phyloP scores from a whole-genome alignment of 331 rosid genomes.

The Ulmus americana region DNA sequence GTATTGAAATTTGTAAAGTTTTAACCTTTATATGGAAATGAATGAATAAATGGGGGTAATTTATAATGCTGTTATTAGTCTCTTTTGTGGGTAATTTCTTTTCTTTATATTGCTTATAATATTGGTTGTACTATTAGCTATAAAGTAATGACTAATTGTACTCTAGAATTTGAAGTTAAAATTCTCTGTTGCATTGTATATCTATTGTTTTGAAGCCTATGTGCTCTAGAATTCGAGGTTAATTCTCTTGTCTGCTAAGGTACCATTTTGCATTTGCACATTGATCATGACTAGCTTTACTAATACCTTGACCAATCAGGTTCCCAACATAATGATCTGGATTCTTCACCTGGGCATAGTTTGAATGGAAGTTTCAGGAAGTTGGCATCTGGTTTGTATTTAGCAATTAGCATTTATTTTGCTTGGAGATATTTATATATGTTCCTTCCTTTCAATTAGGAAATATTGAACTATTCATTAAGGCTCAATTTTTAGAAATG shows the following conservation, averaged over 20 bases:
- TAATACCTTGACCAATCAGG: slow-evolving; percentile 7
- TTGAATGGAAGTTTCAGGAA: slow-evolving; percentile 33
- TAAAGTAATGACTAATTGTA: not conserved
- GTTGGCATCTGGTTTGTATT: slow-evolving; percentile 28
- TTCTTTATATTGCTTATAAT: too few relatives aligned
- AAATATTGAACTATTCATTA: too few relatives aligned
- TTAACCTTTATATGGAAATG: too few relatives aligned
- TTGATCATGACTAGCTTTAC: not conserved
- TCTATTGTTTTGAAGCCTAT: not conserved
- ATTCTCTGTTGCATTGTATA: too few relatives aligned
- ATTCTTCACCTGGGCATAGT: slow-evolving; percentile 22
- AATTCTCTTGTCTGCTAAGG: not conserved
- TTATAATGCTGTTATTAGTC: too few relatives aligned
- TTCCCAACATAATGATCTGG: slow-evolving; percentile 27
- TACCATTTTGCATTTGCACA: not conserved
- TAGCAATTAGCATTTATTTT: not conserved
- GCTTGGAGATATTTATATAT: not conserved
- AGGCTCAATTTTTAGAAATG: not conserved
- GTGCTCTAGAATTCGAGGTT: not conserved
- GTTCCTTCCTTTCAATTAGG: not conserved
- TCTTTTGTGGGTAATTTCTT: too few relatives aligned
- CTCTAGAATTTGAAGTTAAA: not conserved
- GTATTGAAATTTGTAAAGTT: too few relatives aligned
- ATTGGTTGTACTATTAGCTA: too few relatives aligned
- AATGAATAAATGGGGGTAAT: too few relatives aligned